Percentiles rank a stretch among this genome's conserved stretches.
These are phyloP conservation scores for Withania somnifera DNA, from an alignment of 305 asterid genomes.

Conservation along the genomic window DNA sequence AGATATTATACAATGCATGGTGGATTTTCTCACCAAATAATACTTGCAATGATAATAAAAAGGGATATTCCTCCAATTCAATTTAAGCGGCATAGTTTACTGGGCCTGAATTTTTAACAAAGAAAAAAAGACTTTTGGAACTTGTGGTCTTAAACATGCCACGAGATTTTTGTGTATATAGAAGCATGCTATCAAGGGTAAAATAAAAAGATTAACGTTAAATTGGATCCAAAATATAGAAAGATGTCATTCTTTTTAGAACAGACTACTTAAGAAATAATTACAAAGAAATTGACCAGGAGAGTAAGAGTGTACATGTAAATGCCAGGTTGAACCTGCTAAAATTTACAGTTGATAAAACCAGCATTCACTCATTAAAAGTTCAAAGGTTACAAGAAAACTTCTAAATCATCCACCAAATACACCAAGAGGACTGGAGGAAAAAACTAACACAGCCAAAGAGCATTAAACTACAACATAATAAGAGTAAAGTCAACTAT, in stretches of 20 bases:
- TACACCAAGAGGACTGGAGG: slow-evolving; percentile 9
- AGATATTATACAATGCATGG: not conserved
- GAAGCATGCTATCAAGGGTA: not conserved
- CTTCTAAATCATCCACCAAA: slow-evolving; percentile 15
- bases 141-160: not conserved
- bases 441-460: slow-evolving; percentile 25
- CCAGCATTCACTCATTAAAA: slow-evolving; percentile 2
- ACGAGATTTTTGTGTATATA: not conserved
- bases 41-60: not conserved
- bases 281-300: not conserved
- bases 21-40: slow-evolving; percentile 1
- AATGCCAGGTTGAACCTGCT: slow-evolving; percentile 2
- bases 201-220: not conserved
- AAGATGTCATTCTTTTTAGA: not conserved
- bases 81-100: not conserved
- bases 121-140: not conserved
- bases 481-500: slow-evolving; percentile 1
- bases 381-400: not conserved
- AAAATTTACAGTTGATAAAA: slow-evolving; percentile 10
- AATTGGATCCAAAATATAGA: not conserved
- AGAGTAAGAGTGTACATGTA: not conserved
- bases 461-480: slow-evolving; percentile 15
- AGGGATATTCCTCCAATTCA: not conserved
- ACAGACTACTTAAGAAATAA: not conserved
- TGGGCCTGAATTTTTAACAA: not conserved